Evolutionary conservation across 495 filamentous ascomycete species (phyloP), one percentile per base, ranked within the genome.

Genomic region (Daldinia concentrica): DNA sequence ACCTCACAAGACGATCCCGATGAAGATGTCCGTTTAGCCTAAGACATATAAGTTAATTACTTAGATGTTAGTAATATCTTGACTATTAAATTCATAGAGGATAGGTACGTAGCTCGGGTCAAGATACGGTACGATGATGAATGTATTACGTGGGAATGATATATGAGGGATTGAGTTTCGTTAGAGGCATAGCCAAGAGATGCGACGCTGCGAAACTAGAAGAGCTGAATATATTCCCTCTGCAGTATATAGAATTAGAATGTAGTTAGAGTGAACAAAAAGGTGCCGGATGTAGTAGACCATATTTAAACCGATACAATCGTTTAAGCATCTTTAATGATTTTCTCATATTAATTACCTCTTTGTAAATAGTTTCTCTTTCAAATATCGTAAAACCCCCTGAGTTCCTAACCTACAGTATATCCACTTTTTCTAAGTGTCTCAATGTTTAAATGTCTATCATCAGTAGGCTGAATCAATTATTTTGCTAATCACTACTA

Each of bases 1-100:
- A 36, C 95, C 96, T 64, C 93, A 97, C 76, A 93, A 93, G 84
- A 86, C 83, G 8, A 97, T 98, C 78, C 85, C 91, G 43, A 98
- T 98, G 95, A 97, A 98, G 81, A 98, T 98, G 95, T 94, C 91
- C 74, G 94, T 98, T 34, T 97, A 56, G 37, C n/a, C 11, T 36
- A 15, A 19, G 8, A 24, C 6, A 4, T 26, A 22, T 6, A n/a
- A n/a, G n/a, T n/a, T n/a, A 29, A 32, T 36, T 14, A 29, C 1
- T 51, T 51, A 36, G 30, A 32, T 30, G 7, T 15, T 37, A 29
- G 17, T n/a, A 4, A 19, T 29, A 29, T 29, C 30, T 39, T 14
- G 6, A 29, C 3, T 22, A n/a, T 51, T 17, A 36, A 12, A 45
- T 26, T 59, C 4, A 26, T 12, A 54, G 26, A 54, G 55, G 6